Evolutionary conservation across 257 asterid species (phyloP), one percentile per base, ranked within the genome.

Genomic region (Gardenia jasminoides): DNA sequence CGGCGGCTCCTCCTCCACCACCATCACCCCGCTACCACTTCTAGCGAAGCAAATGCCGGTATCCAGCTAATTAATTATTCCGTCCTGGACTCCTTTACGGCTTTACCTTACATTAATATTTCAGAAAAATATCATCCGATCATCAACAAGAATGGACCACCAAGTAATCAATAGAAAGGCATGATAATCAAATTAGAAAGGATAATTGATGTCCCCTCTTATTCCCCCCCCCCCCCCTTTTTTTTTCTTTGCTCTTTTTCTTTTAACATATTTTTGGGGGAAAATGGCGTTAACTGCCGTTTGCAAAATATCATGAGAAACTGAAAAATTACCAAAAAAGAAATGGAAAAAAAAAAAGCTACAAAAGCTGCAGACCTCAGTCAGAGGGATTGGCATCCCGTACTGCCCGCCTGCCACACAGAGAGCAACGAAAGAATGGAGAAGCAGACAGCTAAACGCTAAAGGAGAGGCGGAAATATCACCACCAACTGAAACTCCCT

Each of bases 81-180:
- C 78, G 36, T 61, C 22, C 7, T n/a, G 50, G 43, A 16, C 78
- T 19, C 70, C 36, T 3, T 19, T n/a, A n/a, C n/a, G n/a, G n/a
- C n/a, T n/a, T n/a, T 7, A 1, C 4, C 68, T 19, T 3, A 31
- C 24, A 11, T 77, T 10, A 13, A 39, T 52, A n/a, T 64, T 68
- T 24, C 31, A 26, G 12, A 28, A 78, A 36, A 78, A 70, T 78
- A 78, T 69, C 30, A 17, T 69, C 30, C 76, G 69, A 69, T 68
- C 76, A 56, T 43, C 41, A 78, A 62, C 64, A 66, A 50, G 56
- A 31, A 77, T 31, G 67, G 28, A 66, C 61, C 76, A 78, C 41
- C 64, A 39, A 22, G n/a, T 48, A 22, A 66, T 66, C 52, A 76
- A 64, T 47, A 24, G 33, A 43, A 78, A 52, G 56, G 13, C 50